phyloP scores from a whole-genome alignment of 2,329 filamentous ascomycete genomes.

The Calycina herbarum region DNA sequence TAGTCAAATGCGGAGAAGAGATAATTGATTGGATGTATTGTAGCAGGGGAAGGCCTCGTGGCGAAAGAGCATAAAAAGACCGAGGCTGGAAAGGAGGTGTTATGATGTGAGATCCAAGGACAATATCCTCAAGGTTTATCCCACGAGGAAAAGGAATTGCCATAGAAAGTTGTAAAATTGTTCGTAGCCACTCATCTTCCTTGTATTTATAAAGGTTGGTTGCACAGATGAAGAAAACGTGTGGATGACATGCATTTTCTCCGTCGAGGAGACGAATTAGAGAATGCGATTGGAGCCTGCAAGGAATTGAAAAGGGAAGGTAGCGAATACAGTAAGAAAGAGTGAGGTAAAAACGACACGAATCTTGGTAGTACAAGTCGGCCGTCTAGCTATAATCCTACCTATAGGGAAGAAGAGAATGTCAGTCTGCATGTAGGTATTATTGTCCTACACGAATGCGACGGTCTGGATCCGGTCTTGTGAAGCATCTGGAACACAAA shows the following conservation, averaged over 20 bases:
- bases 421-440: neutral
- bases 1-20: conserved; percentile 9
- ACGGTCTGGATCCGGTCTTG: neutral
- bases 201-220: neutral
- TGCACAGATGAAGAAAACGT: neutral
- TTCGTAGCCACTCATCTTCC: neutral
- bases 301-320: neutral
- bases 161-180: neutral
- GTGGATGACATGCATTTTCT: neutral
- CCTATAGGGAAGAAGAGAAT: neutral
- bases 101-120: neutral
- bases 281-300: neutral
- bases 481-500: neutral
- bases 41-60: conserved; percentile 3
- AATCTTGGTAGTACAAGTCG: neutral
- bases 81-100: conserved; percentile 7
- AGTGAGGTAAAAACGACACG: neutral
- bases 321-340: neutral
- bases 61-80: conserved; percentile 3
- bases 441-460: neutral
- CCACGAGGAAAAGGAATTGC: neutral
- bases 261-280: neutral
- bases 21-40: neutral
- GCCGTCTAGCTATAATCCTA: neutral
- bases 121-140: neutral